Base-by-base conservation (phyloP, 1,139 yeast genomes). In the Candida neerlandica region DNA sequence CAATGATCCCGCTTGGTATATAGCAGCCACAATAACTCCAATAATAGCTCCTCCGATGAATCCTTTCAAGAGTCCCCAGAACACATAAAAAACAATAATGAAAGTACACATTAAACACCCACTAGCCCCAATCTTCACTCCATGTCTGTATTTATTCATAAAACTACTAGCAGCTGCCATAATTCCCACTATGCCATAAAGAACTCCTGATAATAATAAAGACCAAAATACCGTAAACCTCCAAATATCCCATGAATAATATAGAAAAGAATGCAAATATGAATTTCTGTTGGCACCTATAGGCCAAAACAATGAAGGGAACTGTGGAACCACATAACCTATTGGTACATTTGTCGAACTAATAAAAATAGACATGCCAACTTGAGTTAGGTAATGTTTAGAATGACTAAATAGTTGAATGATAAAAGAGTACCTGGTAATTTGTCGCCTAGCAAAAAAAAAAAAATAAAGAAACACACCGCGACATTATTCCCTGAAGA, bases 241-340 rank as follows among this genome's bases (percentile, higher is more conserved):
- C 96, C 96, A 91, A n/a, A 92, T 82, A 60, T 91, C 97, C 32
- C 64, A 57, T 1, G 85, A 71, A 59, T 83, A 81, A 68, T 89
- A 92, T 11, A 94, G 77, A 55, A 77, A 83, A 43, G 91, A 77
- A 21, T 76, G 64, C 29, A 77, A 68, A 67, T 77, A 86, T 35
- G 64, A 58, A 14, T 62, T 55, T 37, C 65, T 64, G 7, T 74
- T 67, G 5, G 78, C 60, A 0, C 83, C 83, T 5, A 75, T 48
- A 0, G 96, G 96, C 87, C 94, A 86, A 61, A 76, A 80, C 27
- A 94, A 67, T 4, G 96, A 83, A 2, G 98, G 99, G 62, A 92
- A 94, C 19, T 62, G 51, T 0, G 99, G 99, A 0, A 85, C 76
- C 5, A 73, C 69, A 67, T 94, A 94, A 27, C 96, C 97, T 5